phyloP scores from a whole-genome alignment of 129 eudicot species.

The Chrysanthemum lavandulifolium region DNA sequence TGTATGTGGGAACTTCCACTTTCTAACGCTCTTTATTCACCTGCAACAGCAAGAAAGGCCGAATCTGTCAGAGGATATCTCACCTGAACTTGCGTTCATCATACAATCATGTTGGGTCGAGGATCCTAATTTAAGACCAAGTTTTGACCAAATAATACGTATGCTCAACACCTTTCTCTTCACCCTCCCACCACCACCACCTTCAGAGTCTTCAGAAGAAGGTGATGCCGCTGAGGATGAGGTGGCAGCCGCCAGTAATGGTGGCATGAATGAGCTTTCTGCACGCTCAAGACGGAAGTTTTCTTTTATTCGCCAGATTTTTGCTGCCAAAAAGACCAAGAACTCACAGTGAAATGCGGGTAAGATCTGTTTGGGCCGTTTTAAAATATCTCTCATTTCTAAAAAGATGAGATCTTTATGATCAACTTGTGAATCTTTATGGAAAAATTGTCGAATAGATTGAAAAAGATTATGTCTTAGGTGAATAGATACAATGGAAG shows the following conservation, averaged over 20 bases:
- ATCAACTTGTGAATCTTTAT: slow-evolving; percentile 23
- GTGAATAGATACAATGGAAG: slow-evolving; percentile 28
- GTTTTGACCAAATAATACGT: slow-evolving; percentile 87
- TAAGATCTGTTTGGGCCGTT: slow-evolving; percentile 25
- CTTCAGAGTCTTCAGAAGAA: slow-evolving; percentile 47
- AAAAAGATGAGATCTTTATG: slow-evolving; percentile 18
- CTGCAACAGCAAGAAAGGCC: slow-evolving; percentile 93
- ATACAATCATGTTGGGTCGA: slow-evolving; percentile 98
- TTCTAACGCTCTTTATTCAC: slow-evolving; percentile 23
- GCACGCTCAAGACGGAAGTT: slow-evolving; percentile 77
- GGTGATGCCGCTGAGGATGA: slow-evolving; percentile 41
- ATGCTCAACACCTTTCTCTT: slow-evolving; percentile 80
- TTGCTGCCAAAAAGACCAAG: slow-evolving; percentile 80
- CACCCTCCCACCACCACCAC: slow-evolving; percentile 57
- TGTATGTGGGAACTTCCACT: not conserved
- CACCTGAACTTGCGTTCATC: slow-evolving; percentile 78
- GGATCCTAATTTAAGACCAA: slow-evolving; percentile 86
- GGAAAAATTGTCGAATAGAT: slow-evolving; percentile 19
- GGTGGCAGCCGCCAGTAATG: slow-evolving; percentile 46
- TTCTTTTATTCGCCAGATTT: slow-evolving; percentile 83
- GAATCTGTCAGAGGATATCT: slow-evolving; percentile 59
- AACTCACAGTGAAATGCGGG: slow-evolving; percentile 53
- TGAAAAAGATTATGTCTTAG: slow-evolving; percentile 22
- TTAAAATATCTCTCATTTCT: slow-evolving; percentile 6
- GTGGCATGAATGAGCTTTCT: slow-evolving; percentile 60